phyloP scores from a whole-genome alignment of 441 rosid species.

The Adansonia rubrostipa region DNA sequence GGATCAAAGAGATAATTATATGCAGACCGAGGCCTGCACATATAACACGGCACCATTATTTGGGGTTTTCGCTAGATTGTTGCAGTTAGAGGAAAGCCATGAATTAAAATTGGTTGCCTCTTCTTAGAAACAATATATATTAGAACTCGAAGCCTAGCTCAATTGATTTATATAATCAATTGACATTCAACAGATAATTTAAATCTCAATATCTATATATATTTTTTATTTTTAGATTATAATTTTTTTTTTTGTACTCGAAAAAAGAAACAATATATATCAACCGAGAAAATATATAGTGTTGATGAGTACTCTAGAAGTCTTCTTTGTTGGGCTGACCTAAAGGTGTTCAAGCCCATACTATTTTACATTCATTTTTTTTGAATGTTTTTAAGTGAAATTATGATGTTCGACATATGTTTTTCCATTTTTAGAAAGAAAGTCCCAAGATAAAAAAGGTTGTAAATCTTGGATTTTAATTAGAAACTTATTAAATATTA shows the following conservation, averaged over 20 bases:
- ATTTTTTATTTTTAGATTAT: too few relatives aligned
- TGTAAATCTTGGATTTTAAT: too few relatives aligned
- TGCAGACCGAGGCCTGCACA: conserved; percentile 97
- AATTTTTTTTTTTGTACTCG: too few relatives aligned
- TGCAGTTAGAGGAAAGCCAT: conserved; percentile 44
- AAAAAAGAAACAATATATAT: too few relatives aligned
- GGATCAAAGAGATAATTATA: conserved; percentile 68
- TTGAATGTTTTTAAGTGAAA: not conserved
- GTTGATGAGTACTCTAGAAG: not conserved
- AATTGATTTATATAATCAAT: too few relatives aligned
- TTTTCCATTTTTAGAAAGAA: not conserved
- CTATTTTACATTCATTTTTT: not conserved
- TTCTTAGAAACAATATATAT: conserved; percentile 41
- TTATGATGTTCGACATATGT: not conserved
- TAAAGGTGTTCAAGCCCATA: not conserved
- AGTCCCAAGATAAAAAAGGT: too few relatives aligned
- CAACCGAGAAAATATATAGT: not conserved
- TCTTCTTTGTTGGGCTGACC: not conserved
- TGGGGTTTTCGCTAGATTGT: conserved; percentile 77
- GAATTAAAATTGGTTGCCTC: conserved; percentile 58
- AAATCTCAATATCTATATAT: too few relatives aligned
- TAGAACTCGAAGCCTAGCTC: too few relatives aligned
- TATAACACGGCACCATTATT: conserved; percentile 94
- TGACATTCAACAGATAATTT: too few relatives aligned
- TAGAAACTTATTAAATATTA: too few relatives aligned